Evolutionary conservation across 2,329 filamentous ascomycete species (phyloP).

Genomic region (Didymella lethalis): DNA sequence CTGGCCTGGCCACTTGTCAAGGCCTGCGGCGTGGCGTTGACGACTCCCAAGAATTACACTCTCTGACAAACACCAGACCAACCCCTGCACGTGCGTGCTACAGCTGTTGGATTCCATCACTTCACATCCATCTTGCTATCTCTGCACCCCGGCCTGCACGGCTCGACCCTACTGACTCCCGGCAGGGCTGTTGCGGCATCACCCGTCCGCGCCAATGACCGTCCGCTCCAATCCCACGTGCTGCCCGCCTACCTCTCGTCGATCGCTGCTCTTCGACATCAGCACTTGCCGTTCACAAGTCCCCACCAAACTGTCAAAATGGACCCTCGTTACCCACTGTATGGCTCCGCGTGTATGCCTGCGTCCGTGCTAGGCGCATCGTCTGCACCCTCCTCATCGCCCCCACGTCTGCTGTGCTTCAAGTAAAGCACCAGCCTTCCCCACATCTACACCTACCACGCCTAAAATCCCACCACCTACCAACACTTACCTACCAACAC

Average conservation of each 20-base stretch:
- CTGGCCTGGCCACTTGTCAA: not conserved
- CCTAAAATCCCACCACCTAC: too few species aligned
- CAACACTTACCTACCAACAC: too few species aligned
- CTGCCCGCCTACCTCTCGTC: constrained; percentile 23
- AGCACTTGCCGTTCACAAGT: constrained; percentile 26
- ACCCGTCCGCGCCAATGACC: constrained; percentile 33
- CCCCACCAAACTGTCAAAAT: constrained; percentile 25
- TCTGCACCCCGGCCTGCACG: constrained; percentile 7
- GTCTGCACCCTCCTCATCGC: constrained; percentile 22
- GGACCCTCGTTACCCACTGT: constrained; percentile 29
- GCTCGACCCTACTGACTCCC: constrained; percentile 22
- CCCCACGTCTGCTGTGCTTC: constrained; percentile 33
- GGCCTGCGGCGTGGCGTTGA: not conserved
- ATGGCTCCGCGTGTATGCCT: constrained; percentile 30
- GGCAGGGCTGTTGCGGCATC: constrained; percentile 20
- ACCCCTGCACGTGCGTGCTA: constrained; percentile 27
- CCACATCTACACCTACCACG: constrained; percentile 17
- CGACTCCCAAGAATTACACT: not conserved
- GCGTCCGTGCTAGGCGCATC: constrained; percentile 22
- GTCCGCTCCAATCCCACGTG: constrained; percentile 36
- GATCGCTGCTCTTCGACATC: constrained; percentile 20
- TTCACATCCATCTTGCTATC: constrained; percentile 8
- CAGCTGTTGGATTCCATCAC: constrained; percentile 22
- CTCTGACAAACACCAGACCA: not conserved
- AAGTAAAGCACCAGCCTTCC: constrained; percentile 34